Percentiles rank a stretch among this genome's conserved stretches.
phyloP scores from a whole-genome alignment of 495 filamentous ascomycete species.

The Lasiosphaeris hirsuta region DNA sequence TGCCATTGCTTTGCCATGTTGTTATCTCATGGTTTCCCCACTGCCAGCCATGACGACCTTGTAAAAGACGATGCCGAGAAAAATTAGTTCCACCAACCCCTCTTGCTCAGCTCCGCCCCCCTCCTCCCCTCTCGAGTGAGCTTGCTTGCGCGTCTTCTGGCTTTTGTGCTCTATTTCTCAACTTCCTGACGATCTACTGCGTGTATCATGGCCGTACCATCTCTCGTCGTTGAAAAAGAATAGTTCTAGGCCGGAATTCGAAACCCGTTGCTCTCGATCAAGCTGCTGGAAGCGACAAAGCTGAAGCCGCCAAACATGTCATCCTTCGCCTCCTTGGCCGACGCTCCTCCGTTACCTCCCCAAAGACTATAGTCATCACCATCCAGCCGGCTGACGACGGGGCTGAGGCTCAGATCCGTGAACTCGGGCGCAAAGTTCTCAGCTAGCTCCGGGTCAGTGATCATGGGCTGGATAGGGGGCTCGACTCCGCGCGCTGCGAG shows the following conservation, averaged over 20 bases:
- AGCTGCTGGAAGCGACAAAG: conserved; percentile 84
- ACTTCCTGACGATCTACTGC: not conserved
- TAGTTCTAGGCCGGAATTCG: conserved; percentile 10
- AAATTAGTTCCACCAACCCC: not conserved
- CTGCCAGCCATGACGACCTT: not conserved
- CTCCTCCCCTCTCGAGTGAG: not conserved
- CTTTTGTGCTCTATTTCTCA: not conserved
- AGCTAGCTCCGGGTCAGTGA: conserved; percentile 90
- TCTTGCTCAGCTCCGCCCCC: not conserved
- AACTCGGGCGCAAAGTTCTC: conserved; percentile 93
- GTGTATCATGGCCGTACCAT: not conserved
- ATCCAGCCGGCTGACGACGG: conserved; percentile 49
- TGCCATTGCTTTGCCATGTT: no score
- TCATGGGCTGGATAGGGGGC: conserved; percentile 84
- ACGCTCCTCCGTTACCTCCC: conserved; percentile 20
- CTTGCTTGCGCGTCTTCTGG: not conserved
- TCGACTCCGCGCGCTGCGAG: conserved; percentile 74
- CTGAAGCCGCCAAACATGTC: conserved; percentile 94
- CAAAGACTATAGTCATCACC: conserved; percentile 18
- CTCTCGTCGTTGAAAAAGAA: not conserved
- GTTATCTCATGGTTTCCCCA: not conserved
- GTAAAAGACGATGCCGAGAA: not conserved
- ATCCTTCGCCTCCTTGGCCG: conserved; percentile 42
- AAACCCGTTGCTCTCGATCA: conserved; percentile 61
- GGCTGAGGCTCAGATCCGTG: conserved; percentile 77